These are phyloP conservation scores for Diaporthe caulivora DNA, from an alignment of 2,329 filamentous ascomycete species.

Conservation along the genomic window DNA sequence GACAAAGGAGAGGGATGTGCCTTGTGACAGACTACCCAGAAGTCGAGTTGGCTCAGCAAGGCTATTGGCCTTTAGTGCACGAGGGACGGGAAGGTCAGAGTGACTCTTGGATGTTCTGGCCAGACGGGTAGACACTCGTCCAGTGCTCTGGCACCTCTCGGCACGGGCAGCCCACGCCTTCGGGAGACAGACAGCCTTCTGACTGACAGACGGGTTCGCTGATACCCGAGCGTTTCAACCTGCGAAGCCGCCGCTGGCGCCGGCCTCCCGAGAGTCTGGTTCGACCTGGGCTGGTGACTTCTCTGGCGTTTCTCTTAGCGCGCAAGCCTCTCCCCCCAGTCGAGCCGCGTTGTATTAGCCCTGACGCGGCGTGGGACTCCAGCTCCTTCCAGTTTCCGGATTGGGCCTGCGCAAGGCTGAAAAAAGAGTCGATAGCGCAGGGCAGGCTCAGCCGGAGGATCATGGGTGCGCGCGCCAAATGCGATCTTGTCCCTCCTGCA, in stretches of 20 bases:
- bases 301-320: constrained; percentile 5
- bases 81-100: neutral
- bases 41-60: neutral
- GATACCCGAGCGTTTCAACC: neutral
- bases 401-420: constrained; percentile 24
- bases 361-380: constrained; percentile 12
- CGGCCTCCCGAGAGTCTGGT: constrained; percentile 19
- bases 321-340: neutral
- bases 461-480: neutral
- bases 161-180: neutral
- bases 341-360: constrained; percentile 6
- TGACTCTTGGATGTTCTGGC: constrained; percentile 11
- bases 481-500: neutral
- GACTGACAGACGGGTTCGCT: neutral
- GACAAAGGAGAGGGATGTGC: neutral
- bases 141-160: neutral
- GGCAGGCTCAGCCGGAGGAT: neutral
- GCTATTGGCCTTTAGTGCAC: neutral
- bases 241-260: constrained; percentile 26
- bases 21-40: neutral
- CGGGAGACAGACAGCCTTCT: neutral
- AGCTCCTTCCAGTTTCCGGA: constrained; percentile 12
- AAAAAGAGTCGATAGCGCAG: constrained; percentile 15
- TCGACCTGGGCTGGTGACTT: neutral
- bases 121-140: neutral